phyloP scores from a whole-genome alignment of 306 rosid species.

The Rubus parviflorus region DNA sequence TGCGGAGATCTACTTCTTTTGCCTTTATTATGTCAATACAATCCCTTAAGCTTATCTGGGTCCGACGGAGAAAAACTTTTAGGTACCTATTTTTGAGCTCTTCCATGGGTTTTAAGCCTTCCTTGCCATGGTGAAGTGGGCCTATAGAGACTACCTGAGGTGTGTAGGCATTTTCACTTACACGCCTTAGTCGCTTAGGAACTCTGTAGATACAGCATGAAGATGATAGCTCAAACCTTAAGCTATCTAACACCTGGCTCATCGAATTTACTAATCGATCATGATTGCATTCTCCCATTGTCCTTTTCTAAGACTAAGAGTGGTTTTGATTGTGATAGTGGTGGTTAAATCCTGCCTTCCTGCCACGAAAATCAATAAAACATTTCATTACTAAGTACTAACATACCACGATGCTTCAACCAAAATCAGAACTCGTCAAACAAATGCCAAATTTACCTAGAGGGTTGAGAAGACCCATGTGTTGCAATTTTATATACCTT shows the following conservation, averaged over 20 bases:
- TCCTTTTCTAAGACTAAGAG: not conserved
- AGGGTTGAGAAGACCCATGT: too few species aligned
- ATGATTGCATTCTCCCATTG: not conserved
- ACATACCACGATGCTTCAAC: too few species aligned
- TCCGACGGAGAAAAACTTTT: not conserved
- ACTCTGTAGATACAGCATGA: constrained; percentile 14
- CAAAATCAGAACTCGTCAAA: too few species aligned
- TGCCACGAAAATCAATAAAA: too few species aligned
- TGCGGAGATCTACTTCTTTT: not conserved
- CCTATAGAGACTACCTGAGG: constrained; percentile 32
- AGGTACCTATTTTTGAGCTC: constrained; percentile 22
- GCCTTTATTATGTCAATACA: not conserved
- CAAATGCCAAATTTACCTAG: too few species aligned
- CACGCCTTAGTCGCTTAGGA: constrained; percentile 15
- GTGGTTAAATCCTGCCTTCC: too few species aligned
- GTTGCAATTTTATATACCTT: too few species aligned
- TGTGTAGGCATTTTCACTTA: constrained; percentile 21
- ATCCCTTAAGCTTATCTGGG: not conserved
- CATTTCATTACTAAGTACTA: too few species aligned
- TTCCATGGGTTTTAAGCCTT: constrained; percentile 18
- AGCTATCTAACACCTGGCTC: not conserved
- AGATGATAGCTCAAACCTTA: constrained; percentile 1
- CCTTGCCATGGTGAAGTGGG: constrained; percentile 24
- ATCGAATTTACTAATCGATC: not conserved
- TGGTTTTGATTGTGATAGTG: too few species aligned